Percentiles rank a stretch among this genome's conserved stretches.
Conservation (phyloP, 352 stramenopile species). For the Phytophthora pini region DNA sequence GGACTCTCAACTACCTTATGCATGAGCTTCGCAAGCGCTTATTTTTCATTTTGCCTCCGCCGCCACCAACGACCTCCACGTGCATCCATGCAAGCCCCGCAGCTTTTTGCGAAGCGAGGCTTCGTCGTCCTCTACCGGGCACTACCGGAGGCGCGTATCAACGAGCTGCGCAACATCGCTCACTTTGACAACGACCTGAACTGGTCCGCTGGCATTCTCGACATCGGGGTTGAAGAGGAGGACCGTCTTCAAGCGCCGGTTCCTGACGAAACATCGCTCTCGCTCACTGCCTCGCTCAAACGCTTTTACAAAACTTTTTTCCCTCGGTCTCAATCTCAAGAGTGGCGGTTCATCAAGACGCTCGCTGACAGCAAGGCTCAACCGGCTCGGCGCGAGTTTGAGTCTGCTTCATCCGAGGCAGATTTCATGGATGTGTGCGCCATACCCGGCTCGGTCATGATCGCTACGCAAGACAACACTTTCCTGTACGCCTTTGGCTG, state of each 20-base stretch:
- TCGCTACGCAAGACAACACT: conserved; percentile 4
- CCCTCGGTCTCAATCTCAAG: background rate
- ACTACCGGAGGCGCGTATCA: background rate
- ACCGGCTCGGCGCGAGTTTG: background rate
- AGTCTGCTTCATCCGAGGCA: background rate
- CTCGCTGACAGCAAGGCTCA: background rate
- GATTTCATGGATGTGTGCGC: background rate
- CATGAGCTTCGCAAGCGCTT: background rate
- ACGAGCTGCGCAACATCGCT: background rate
- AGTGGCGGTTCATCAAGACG: background rate
- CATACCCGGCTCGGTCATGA: background rate
- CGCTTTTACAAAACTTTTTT: conserved; percentile 5
- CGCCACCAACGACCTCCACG: background rate
- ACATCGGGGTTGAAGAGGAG: background rate
- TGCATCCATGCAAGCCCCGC: background rate
- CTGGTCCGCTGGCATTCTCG: background rate
- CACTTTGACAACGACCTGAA: background rate
- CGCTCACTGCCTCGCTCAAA: background rate
- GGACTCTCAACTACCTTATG: background rate
- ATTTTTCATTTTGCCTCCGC: background rate
- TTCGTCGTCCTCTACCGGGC: background rate
- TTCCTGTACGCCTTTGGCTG: conserved; percentile 5
- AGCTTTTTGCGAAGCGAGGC: background rate
- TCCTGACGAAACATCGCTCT: background rate
- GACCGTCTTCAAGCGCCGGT: background rate